phyloP scores from a whole-genome alignment of 2,329 filamentous ascomycete genomes.

The Diaporthe eres region DNA sequence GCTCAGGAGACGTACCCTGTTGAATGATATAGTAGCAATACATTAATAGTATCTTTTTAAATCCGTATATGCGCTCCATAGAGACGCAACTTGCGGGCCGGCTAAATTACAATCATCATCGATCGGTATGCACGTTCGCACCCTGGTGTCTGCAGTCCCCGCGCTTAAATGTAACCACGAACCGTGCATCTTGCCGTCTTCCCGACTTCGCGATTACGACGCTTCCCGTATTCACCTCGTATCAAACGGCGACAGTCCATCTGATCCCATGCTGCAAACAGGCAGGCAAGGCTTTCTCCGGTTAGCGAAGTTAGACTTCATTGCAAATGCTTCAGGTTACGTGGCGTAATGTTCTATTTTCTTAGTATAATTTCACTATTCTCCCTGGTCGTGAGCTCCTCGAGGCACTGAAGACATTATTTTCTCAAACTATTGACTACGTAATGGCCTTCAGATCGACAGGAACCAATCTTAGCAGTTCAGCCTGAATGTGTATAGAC shows the following conservation, averaged over 20 bases:
- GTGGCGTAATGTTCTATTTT: background rate
- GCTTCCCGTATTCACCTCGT: background rate
- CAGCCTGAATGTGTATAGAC: background rate
- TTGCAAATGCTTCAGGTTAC: background rate
- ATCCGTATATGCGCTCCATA: background rate
- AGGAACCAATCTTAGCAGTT: background rate
- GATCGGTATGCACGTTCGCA: background rate
- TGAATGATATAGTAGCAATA: background rate
- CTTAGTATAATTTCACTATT: background rate
- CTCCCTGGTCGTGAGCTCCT: background rate
- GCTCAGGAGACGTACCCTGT: background rate
- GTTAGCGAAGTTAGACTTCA: background rate
- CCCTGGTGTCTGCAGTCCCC: background rate
- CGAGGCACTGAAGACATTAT: background rate
- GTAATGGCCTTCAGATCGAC: background rate
- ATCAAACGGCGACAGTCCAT: background rate
- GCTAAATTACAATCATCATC: background rate
- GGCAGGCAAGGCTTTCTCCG: background rate
- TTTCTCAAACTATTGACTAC: background rate
- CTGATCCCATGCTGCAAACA: background rate
- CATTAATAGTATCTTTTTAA: background rate
- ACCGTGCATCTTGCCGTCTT: background rate
- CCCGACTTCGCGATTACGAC: background rate
- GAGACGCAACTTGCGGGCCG: background rate
- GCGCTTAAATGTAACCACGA: slow-evolving; percentile 3